A percentile compares a stretch with the other conserved stretches of the same genome.
Evolutionary conservation across 2,329 filamentous ascomycete species (phyloP).

Genomic region (Penicillium corylophilum): DNA sequence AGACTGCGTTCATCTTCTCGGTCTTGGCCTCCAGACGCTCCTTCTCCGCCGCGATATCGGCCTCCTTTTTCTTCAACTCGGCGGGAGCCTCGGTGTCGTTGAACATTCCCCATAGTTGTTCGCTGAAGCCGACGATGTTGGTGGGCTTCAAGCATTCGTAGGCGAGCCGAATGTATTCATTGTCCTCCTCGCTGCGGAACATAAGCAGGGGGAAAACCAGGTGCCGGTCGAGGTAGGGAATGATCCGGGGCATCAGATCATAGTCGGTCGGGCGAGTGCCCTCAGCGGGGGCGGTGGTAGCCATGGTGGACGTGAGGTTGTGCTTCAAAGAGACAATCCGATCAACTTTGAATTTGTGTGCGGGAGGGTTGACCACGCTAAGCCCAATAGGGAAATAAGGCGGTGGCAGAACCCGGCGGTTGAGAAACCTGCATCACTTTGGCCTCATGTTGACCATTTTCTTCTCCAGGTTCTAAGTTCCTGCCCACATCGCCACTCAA

Average conservation of each 20-base stretch:
- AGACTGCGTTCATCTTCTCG: conserved; percentile 79
- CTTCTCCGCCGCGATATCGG: conserved; percentile 80
- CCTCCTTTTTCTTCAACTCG: conserved; percentile 85
- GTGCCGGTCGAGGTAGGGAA: conserved; percentile 90
- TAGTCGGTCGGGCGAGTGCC: conserved; percentile 56
- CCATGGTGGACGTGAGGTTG: conserved; percentile 45
- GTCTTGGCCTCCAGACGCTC: conserved; percentile 84
- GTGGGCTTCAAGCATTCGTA: conserved; percentile 94
- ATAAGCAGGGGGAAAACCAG: conserved; percentile 95
- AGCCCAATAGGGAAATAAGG: conserved; percentile 19
- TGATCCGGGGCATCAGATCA: conserved; percentile 83
- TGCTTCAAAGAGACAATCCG: conserved; percentile 21
- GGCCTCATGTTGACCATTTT: conserved; percentile 7
- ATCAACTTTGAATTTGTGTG: conserved; percentile 30
- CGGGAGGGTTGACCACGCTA: conserved; percentile 32
- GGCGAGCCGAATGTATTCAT: conserved; percentile 79
- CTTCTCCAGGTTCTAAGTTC: conserved; percentile 8
- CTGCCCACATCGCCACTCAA: conserved; percentile 16
- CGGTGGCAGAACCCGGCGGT: conserved; percentile 24
- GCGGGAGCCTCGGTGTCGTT: conserved; percentile 76
- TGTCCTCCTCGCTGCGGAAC: conserved; percentile 79
- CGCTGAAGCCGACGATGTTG: conserved; percentile 98
- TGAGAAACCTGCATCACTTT: conserved; percentile 23
- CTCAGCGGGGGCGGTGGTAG: conserved; percentile 52
- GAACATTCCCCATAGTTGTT: conserved; percentile 85